Evolutionary conservation across 2,329 filamentous ascomycete genomes (phyloP).

Genomic region (Didymella segeticola): DNA sequence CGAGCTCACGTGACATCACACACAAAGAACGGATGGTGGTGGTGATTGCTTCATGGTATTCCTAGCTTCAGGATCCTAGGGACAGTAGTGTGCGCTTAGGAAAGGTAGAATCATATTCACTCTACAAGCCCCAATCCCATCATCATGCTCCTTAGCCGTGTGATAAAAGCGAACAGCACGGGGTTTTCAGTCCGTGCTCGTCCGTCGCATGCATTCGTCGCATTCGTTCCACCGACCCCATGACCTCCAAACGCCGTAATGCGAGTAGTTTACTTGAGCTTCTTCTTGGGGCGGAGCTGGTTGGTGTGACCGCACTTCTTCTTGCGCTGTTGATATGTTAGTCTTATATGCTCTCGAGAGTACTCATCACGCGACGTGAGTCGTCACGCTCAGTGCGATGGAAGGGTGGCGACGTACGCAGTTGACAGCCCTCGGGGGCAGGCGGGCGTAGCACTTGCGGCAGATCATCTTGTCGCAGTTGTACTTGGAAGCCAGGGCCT

Average conservation of each 20-base stretch:
- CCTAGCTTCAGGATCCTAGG: slow-evolving; percentile 15
- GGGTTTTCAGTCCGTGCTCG: slow-evolving; percentile 22
- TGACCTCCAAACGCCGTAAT: slow-evolving; percentile 44
- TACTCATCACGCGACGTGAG: neutral
- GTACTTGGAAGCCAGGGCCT: slow-evolving; percentile 98
- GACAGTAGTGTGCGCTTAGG: slow-evolving; percentile 28
- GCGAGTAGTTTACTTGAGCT: slow-evolving; percentile 81
- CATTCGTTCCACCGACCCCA: slow-evolving; percentile 39
- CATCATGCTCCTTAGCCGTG: slow-evolving; percentile 33
- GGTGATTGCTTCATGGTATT: slow-evolving; percentile 20
- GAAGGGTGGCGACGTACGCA: slow-evolving; percentile 62
- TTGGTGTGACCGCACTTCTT: slow-evolving; percentile 99
- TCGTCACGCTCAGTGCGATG: neutral
- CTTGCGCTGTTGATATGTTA: slow-evolving; percentile 63
- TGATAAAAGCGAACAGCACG: slow-evolving; percentile 34
- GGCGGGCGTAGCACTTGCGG: slow-evolving; percentile 99
- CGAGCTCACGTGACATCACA: neutral
- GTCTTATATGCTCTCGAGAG: neutral
- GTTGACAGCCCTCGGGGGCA: slow-evolving; percentile 98
- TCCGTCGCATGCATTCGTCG: slow-evolving; percentile 42
- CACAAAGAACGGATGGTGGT: slow-evolving; percentile 4
- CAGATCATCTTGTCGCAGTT: slow-evolving; percentile 99
- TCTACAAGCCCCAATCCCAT: slow-evolving; percentile 41
- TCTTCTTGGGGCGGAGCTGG: slow-evolving; percentile 99
- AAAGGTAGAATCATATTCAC: slow-evolving; percentile 45